A percentile compares a stretch with the other conserved stretches of the same genome.
Conservation (phyloP, 768 basidiomycete genomes). For the Chalciporus chontae region DNA sequence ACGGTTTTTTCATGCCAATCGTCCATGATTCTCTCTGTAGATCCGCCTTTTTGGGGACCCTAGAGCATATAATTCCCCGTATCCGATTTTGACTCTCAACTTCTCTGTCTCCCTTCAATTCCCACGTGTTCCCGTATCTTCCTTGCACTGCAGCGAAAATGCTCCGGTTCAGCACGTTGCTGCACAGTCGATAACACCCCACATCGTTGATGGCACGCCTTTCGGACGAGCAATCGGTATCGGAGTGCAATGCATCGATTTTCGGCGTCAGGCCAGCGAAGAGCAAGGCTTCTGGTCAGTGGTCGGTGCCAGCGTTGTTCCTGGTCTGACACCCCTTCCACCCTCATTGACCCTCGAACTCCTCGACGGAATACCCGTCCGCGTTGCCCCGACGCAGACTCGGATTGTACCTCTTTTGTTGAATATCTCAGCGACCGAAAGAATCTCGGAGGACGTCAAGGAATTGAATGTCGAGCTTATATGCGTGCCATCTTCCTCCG, state of each 20-base stretch:
- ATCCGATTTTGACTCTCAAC: conserved; percentile 56
- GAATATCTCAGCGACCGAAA: conserved; percentile 31
- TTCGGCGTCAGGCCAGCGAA: not conserved
- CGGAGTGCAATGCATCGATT: conserved; percentile 47
- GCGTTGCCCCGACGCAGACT: conserved; percentile 60
- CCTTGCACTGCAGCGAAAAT: not conserved
- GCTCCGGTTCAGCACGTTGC: conserved; percentile 38
- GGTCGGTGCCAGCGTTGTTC: conserved; percentile 13
- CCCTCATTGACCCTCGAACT: conserved; percentile 19
- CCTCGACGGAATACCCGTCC: conserved; percentile 18
- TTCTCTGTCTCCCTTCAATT: conserved; percentile 45
- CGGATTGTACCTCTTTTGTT: conserved; percentile 55
- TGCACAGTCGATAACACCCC: conserved; percentile 54
- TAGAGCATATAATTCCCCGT: conserved; percentile 31
- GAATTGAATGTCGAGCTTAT: conserved; percentile 39
- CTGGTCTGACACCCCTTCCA: conserved; percentile 1
- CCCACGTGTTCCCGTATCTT: not conserved
- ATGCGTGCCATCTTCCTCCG: conserved; percentile 20
- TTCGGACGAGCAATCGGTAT: conserved; percentile 73
- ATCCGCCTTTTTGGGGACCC: conserved; percentile 86
- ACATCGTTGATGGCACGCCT: conserved; percentile 72
- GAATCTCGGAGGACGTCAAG: conserved; percentile 33
- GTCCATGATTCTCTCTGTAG: conserved; percentile 32
- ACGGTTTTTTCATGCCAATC: not conserved
- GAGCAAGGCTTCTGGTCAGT: conserved; percentile 55